A percentile compares a stretch with the other conserved stretches of the same genome.
phyloP scores from a whole-genome alignment of 106 monocot species.

The Acanthochlamys bracteata region DNA sequence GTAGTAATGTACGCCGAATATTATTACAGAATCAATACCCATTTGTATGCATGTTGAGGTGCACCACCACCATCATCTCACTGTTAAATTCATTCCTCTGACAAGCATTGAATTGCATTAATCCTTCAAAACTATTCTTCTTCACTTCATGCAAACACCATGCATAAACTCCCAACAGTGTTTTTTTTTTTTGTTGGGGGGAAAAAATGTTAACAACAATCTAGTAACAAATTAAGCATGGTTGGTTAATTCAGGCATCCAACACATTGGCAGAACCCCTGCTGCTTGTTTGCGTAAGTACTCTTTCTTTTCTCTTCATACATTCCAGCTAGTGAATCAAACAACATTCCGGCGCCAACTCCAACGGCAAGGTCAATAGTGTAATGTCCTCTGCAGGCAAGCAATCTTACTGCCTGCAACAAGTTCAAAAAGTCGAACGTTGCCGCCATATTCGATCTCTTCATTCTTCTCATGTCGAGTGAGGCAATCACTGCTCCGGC shows the following conservation, averaged over 20 bases:
- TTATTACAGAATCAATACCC: too few species aligned
- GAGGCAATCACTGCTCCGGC: constrained; percentile 82
- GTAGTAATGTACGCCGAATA: too few species aligned
- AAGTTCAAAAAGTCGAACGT: constrained; percentile 61
- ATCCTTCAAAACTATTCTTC: too few species aligned
- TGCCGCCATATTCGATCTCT: constrained; percentile 34
- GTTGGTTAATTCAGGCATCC: background rate
- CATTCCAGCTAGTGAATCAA: constrained; percentile 49
- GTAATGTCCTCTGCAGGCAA: constrained; percentile 87
- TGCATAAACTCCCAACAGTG: too few species aligned
- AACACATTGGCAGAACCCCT: background rate
- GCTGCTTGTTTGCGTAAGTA: background rate
- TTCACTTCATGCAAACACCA: too few species aligned
- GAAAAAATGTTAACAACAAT: too few species aligned
- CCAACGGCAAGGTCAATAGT: constrained; percentile 88
- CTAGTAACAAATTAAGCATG: background rate
- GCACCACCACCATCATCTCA: too few species aligned
- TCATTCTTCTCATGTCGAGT: constrained; percentile 71
- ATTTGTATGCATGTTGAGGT: too few species aligned
- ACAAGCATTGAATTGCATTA: too few species aligned
- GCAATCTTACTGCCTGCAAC: constrained; percentile 63
- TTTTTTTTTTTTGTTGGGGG: too few species aligned
- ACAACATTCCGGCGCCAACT: constrained; percentile 66
- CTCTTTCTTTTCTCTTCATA: constrained; percentile 28
- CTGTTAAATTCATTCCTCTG: too few species aligned